These are phyloP conservation scores for Psilocybe cyanescens DNA, from an alignment of 768 basidiomycete genomes.

Conservation along the genomic window DNA sequence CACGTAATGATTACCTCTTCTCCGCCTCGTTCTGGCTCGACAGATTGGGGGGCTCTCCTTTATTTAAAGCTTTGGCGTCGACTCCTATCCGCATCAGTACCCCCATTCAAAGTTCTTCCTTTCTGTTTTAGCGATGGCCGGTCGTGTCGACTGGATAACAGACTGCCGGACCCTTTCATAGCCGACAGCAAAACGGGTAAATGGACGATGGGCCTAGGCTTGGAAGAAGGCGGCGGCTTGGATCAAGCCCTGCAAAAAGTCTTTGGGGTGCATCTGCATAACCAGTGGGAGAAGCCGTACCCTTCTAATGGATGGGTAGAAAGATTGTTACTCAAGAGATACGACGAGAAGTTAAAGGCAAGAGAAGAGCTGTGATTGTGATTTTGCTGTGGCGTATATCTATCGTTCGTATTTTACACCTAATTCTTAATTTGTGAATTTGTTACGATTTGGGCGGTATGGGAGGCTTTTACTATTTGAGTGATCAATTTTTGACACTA, in stretches of 20 bases:
- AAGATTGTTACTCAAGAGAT: constrained; percentile 68
- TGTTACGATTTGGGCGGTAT: not conserved
- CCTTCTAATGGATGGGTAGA: constrained; percentile 89
- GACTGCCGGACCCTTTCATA: constrained; percentile 90
- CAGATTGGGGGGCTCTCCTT: constrained; percentile 92
- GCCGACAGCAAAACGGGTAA: constrained; percentile 53
- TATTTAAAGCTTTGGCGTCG: constrained; percentile 92
- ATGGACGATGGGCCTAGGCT: constrained; percentile 71
- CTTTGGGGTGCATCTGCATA: constrained; percentile 92
- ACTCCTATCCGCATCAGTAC: constrained; percentile 69
- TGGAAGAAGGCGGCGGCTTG: constrained; percentile 64
- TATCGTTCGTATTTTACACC: constrained; percentile 10
- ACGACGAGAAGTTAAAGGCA: constrained; percentile 45
- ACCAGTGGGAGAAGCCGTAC: constrained; percentile 92
- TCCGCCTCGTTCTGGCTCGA: constrained; percentile 75
- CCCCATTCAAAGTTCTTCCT: constrained; percentile 90
- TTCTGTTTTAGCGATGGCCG: constrained; percentile 95
- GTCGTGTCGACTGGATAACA: constrained; percentile 90
- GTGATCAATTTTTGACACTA: not conserved
- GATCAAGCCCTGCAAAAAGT: constrained; percentile 69
- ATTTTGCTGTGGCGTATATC: not conserved
- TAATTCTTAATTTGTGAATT: constrained; percentile 13
- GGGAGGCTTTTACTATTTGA: not conserved
- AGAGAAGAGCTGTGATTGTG: constrained; percentile 13
- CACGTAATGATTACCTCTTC: constrained; percentile 82